Percentiles rank a stretch among this genome's conserved stretches.
Conservation (phyloP, 2,329 filamentous ascomycete species). For the Aspergillus oerlinghausenensis region DNA sequence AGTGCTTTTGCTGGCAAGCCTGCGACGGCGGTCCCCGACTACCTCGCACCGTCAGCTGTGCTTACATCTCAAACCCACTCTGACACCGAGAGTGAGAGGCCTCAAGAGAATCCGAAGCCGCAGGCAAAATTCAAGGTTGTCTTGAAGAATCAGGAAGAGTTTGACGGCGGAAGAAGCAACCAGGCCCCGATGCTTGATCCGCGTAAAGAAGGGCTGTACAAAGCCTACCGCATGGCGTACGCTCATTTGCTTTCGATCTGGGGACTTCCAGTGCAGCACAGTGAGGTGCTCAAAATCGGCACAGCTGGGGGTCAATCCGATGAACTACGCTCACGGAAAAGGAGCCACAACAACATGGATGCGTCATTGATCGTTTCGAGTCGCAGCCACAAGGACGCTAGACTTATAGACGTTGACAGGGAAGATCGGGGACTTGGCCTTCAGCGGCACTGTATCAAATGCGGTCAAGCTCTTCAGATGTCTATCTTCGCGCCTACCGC, state of each 20-base stretch:
- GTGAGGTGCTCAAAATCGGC: constrained; percentile 57
- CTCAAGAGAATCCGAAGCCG: constrained; percentile 21
- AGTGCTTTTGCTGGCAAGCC: constrained; percentile 19
- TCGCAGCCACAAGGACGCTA: constrained; percentile 11
- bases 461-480: constrained; percentile 33
- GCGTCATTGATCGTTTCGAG: constrained; percentile 21
- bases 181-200: constrained; percentile 48
- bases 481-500: constrained; percentile 31
- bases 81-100: constrained; percentile 37
- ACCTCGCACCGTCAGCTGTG: constrained; percentile 26
- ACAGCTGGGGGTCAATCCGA: constrained; percentile 35
- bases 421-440: constrained; percentile 34
- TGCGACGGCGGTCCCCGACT: constrained; percentile 24
- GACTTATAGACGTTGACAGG: constrained; percentile 1
- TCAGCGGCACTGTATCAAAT: constrained; percentile 39
- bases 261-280: constrained; percentile 51
- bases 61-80: constrained; percentile 32
- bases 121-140: constrained; percentile 42
- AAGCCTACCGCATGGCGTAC: constrained; percentile 53
- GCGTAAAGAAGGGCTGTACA: constrained; percentile 45
- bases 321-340: constrained; percentile 16
- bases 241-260: constrained; percentile 57
- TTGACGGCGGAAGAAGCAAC: constrained; percentile 49
- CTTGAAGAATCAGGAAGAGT: constrained; percentile 55
- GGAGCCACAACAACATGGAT: constrained; percentile 24